Conservation (phyloP, 257 asterid species). For the Anisodus acutangulus region DNA sequence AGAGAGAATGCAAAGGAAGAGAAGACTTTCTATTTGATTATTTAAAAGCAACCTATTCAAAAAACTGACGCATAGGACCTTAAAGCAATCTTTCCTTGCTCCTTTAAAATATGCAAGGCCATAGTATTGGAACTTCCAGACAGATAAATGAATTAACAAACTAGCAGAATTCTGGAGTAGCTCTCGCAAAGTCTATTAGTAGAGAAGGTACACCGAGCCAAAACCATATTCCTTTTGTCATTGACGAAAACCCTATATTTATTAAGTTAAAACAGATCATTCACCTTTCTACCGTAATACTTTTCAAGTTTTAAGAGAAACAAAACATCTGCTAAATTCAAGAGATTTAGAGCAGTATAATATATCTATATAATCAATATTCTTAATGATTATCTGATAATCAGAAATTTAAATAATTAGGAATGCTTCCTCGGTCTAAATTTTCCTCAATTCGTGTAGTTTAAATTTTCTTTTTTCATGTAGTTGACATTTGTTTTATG, state of each 20-base stretch:
- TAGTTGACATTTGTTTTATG: not conserved
- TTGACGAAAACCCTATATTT: not conserved
- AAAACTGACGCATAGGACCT: not conserved
- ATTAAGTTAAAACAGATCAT: not conserved
- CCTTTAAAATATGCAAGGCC: not conserved
- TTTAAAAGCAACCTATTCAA: not conserved
- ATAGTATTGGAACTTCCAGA: constrained; percentile 3
- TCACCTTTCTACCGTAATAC: not conserved
- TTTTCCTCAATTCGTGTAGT: not conserved
- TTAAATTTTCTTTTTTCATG: not conserved
- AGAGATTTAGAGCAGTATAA: not conserved
- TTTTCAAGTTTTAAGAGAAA: constrained; percentile 1
- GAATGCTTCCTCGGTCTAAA: not conserved
- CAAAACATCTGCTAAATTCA: not conserved
- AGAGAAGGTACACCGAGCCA: not conserved
- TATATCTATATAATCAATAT: not conserved
- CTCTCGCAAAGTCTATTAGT: not conserved
- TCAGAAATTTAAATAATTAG: constrained; percentile 15
- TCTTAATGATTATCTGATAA: not conserved
- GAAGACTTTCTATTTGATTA: not conserved
- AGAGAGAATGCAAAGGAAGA: not conserved
- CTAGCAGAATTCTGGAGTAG: not conserved
- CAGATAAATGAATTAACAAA: not conserved
- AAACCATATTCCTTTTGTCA: not conserved
- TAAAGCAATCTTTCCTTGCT: not conserved